phyloP scores from a whole-genome alignment of 768 basidiomycete species.

The Naganishia vishniacii region DNA sequence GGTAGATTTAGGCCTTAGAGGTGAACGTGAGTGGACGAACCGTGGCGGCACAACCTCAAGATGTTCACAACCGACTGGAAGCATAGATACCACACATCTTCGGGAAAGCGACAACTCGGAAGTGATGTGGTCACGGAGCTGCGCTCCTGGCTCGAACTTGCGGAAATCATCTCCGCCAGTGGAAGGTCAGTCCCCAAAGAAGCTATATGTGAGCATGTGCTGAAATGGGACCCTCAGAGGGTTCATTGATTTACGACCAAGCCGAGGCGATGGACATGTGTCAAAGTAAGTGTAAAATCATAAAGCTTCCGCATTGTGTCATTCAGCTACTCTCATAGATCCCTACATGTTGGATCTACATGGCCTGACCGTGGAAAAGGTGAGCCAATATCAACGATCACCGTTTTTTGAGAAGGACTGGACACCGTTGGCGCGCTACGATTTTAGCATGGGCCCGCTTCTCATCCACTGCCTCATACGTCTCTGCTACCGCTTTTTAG shows the following conservation, averaged over 20 bases:
- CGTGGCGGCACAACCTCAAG: neutral
- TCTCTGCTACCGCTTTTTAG: constrained; percentile 46
- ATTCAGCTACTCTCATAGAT: constrained; percentile 28
- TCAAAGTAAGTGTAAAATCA: constrained; percentile 36
- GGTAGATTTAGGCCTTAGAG: constrained; percentile 40
- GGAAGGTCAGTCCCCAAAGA: constrained; percentile 31
- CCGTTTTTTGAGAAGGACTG: neutral
- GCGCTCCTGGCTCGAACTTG: constrained; percentile 41
- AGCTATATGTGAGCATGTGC: neutral
- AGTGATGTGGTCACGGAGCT: constrained; percentile 40
- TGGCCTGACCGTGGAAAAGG: constrained; percentile 44
- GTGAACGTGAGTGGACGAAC: constrained; percentile 36
- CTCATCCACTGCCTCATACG: constrained; percentile 46
- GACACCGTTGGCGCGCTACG: neutral
- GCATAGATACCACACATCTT: constrained; percentile 40
- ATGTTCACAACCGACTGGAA: neutral
- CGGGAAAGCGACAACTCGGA: constrained; percentile 42
- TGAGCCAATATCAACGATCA: neutral
- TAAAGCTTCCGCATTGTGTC: neutral
- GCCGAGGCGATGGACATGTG: constrained; percentile 44
- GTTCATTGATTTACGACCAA: constrained; percentile 42
- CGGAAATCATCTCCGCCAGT: constrained; percentile 30
- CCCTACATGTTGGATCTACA: constrained; percentile 45
- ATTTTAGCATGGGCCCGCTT: constrained; percentile 36
- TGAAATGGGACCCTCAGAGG: neutral